Evolutionary conservation across 495 filamentous ascomycete genomes (phyloP).

Genomic region (Entonaema liquescens): DNA sequence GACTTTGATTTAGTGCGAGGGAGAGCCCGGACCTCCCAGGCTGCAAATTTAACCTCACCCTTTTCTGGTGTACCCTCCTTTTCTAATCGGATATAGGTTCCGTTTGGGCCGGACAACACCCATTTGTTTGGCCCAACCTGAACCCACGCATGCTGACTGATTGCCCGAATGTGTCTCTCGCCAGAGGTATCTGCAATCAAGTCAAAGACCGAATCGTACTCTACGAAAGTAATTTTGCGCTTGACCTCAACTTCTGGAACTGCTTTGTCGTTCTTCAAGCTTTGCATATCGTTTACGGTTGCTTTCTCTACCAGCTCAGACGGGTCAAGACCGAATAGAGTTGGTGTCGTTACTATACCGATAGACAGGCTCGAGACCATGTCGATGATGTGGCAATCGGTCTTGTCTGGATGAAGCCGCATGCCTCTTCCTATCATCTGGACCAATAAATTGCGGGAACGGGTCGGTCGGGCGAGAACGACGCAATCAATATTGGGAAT

Average conservation of each 20-base stretch:
- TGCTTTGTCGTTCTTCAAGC: constrained; percentile 45
- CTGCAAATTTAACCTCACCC: constrained; percentile 40
- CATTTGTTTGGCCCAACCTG: constrained; percentile 70
- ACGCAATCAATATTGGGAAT: constrained; percentile 98
- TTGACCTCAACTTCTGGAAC: background rate
- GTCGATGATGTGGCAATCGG: constrained; percentile 94
- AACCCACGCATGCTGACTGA: constrained; percentile 84
- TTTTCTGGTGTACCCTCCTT: constrained; percentile 41
- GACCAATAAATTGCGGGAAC: constrained; percentile 87
- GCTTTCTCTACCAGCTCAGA: constrained; percentile 74
- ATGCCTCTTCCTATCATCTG: constrained; percentile 98
- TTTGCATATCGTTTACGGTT: constrained; percentile 64
- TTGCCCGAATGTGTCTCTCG: constrained; percentile 77
- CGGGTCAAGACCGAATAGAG: constrained; percentile 92
- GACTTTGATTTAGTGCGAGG: constrained; percentile 52
- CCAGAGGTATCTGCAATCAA: constrained; percentile 82
- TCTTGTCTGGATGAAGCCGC: constrained; percentile 79
- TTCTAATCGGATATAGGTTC: constrained; percentile 72
- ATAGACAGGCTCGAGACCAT: constrained; percentile 86
- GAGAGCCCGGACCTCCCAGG: constrained; percentile 51
- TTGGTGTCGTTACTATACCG: constrained; percentile 88
- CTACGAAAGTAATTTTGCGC: constrained; percentile 72
- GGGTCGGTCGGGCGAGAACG: constrained; percentile 85
- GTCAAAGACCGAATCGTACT: constrained; percentile 89
- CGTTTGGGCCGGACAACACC: constrained; percentile 65